Conservation (phyloP, 1,139 yeast species). For the Lodderomyces jiufengensis region DNA sequence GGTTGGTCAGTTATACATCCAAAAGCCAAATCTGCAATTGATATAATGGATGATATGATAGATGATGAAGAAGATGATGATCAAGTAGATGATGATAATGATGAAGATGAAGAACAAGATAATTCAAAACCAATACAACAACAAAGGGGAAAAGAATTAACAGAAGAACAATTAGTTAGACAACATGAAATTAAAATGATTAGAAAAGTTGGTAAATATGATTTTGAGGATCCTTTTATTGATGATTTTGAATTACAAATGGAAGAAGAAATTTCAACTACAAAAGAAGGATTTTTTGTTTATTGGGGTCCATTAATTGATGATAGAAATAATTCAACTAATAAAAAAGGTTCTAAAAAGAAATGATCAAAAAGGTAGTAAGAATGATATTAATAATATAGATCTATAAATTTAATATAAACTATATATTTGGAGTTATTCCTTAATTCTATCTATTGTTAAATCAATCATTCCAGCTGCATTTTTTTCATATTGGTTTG, state of each 20-base stretch:
- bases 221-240: constrained; percentile 89
- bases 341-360: constrained; percentile 13
- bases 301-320: constrained; percentile 91
- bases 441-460: constrained; percentile 36
- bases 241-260: constrained; percentile 90
- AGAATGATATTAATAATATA: no score
- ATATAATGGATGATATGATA: constrained; percentile 57
- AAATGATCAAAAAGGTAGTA: no score
- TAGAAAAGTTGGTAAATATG: constrained; percentile 84
- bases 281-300: constrained; percentile 94
- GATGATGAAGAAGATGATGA: constrained; percentile 60
- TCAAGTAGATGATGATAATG: constrained; percentile 55
- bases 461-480: constrained; percentile 37
- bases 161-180: constrained; percentile 45
- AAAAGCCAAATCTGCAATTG: constrained; percentile 57
- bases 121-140: constrained; percentile 13
- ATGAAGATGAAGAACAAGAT: constrained; percentile 25
- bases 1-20: constrained; percentile 78
- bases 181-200: constrained; percentile 49
- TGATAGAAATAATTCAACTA: constrained; percentile 38
- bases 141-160: constrained; percentile 34
- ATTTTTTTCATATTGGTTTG: constrained; percentile 25
- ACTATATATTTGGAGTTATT: constrained; percentile 8
- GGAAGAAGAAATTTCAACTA: constrained; percentile 91
- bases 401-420: no score